Percentiles rank a stretch among this genome's conserved stretches.
Evolutionary conservation across 2,329 filamentous ascomycete genomes (phyloP).

Genomic region (Penicillium sp.): DNA sequence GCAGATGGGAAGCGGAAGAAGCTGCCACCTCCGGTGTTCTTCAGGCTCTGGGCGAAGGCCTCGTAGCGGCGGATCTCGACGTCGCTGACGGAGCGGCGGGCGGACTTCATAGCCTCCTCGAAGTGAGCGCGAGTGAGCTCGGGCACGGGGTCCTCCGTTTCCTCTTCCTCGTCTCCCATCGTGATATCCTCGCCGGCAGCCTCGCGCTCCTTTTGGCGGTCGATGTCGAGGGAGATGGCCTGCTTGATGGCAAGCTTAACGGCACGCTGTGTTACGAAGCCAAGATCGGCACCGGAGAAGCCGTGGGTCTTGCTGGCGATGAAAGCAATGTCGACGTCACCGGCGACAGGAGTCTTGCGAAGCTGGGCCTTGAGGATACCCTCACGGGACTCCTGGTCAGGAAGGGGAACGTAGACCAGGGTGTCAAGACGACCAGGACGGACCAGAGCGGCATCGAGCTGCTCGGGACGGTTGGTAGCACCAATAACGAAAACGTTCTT

Average conservation of each 20-base stretch:
- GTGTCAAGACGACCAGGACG: slow-evolving; percentile 98
- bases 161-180: slow-evolving; percentile 68
- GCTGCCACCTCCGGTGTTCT: slow-evolving; percentile 90
- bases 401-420: slow-evolving; percentile 95
- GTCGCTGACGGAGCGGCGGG: slow-evolving; percentile 88
- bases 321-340: slow-evolving; percentile 82
- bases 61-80: slow-evolving; percentile 98
- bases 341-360: slow-evolving; percentile 90
- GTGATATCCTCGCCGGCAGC: slow-evolving; percentile 71
- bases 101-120: slow-evolving; percentile 96
- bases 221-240: slow-evolving; percentile 83
- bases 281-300: slow-evolving; percentile 98
- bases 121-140: slow-evolving; percentile 96
- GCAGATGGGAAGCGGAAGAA: slow-evolving; percentile 93
- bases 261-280: slow-evolving; percentile 97
- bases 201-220: slow-evolving; percentile 84
- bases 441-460: slow-evolving; percentile 96
- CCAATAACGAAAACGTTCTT: slow-evolving; percentile 99
- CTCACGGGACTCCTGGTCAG: slow-evolving; percentile 84
- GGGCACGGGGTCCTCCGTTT: slow-evolving; percentile 83
- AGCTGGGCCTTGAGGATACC: slow-evolving; percentile 93
- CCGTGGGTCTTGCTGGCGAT: slow-evolving; percentile 97
- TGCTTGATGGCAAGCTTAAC: slow-evolving; percentile 99
- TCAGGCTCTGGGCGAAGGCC: slow-evolving; percentile 98
- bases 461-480: slow-evolving; percentile 97